Conservation (phyloP, 345 rosid genomes). For the Eucalyptus curtisii region DNA sequence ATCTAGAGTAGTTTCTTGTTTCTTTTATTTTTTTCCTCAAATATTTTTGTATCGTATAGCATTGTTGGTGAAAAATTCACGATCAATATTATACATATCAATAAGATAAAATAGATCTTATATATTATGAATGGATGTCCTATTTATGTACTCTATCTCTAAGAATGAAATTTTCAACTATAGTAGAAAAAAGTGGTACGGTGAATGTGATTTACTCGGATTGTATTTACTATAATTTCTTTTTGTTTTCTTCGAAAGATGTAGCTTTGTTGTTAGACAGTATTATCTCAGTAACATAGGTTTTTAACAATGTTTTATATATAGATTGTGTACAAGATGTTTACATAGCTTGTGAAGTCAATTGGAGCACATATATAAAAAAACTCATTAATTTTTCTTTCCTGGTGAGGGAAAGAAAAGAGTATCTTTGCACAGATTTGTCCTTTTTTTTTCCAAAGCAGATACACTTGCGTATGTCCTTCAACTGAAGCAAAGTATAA, state of each 20-base stretch:
- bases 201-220: not conserved
- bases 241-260: not conserved
- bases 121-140: not conserved
- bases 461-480: not conserved
- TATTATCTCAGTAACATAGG: not conserved
- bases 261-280: not conserved
- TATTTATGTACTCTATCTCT: not conserved
- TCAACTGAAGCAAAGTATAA: not conserved
- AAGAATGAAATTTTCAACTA: not conserved
- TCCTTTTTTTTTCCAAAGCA: not conserved
- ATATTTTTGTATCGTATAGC: not conserved
- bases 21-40: not conserved
- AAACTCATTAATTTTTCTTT: not conserved
- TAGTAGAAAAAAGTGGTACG: not conserved
- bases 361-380: not conserved
- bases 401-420: not conserved
- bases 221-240: not conserved
- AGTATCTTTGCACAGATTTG: not conserved
- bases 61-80: accelerated
- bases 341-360: not conserved
- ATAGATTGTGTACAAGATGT: not conserved
- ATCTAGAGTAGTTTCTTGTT: not conserved
- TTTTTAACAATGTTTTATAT: not conserved
- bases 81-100: not conserved
- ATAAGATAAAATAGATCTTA: not conserved